Evolutionary conservation across 2,329 filamentous ascomycete species (phyloP).

Genomic region (Colletotrichum sp.): DNA sequence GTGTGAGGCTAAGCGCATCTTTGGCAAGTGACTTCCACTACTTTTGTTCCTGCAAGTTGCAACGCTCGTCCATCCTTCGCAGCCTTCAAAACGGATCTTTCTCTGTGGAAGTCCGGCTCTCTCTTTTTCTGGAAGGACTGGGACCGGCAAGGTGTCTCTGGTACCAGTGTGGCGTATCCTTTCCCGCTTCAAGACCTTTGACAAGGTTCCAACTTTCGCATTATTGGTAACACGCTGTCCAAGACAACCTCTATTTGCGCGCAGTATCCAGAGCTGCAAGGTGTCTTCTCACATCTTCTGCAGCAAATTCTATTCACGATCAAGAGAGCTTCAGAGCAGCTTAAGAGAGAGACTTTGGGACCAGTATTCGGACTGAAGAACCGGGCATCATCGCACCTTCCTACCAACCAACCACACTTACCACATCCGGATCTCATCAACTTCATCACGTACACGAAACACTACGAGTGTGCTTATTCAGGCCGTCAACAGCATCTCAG

Average conservation of each 20-base stretch:
- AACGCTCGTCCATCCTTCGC: neutral
- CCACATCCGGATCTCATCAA: neutral
- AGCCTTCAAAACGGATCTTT: neutral
- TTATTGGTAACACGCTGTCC: constrained; percentile 14
- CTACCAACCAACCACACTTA: neutral
- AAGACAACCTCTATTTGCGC: neutral
- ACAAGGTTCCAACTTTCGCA: neutral
- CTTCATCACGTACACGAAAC: neutral
- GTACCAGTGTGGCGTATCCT: neutral
- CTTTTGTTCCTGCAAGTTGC: neutral
- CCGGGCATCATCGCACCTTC: neutral
- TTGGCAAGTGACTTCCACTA: neutral
- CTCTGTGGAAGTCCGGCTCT: neutral
- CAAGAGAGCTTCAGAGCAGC: neutral
- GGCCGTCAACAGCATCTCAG: neutral
- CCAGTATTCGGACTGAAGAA: neutral
- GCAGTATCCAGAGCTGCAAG: neutral
- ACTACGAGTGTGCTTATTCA: neutral
- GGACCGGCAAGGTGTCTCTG: neutral
- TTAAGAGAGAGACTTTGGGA: neutral
- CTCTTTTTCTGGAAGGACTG: neutral
- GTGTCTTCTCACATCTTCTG: neutral
- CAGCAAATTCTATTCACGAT: neutral
- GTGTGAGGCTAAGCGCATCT: neutral
- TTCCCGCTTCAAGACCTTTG: neutral